These are phyloP conservation scores for Ligustrum vulgare DNA, from an alignment of 257 asterid species.

Conservation along the genomic window DNA sequence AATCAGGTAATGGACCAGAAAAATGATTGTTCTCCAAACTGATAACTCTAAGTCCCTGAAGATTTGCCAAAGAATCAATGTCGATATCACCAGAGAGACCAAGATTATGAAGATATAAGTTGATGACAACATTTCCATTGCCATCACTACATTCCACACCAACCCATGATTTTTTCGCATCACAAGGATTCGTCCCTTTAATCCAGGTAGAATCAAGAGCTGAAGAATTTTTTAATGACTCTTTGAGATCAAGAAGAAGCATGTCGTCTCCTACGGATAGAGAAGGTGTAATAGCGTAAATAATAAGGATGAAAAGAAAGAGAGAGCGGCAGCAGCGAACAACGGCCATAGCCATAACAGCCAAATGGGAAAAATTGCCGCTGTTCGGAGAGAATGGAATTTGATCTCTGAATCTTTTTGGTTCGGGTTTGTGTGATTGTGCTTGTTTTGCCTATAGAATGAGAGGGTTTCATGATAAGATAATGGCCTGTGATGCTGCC, in stretches of 20 bases:
- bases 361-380: slow-evolving; percentile 34
- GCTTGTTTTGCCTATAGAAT: no score
- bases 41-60: slow-evolving; percentile 47
- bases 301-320: slow-evolving; percentile 26
- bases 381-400: slow-evolving; percentile 43
- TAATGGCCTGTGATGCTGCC: no score
- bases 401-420: slow-evolving; percentile 21
- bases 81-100: slow-evolving; percentile 45
- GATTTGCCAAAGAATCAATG: slow-evolving; percentile 32
- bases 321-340: slow-evolving; percentile 37
- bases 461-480: no score
- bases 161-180: slow-evolving; percentile 33
- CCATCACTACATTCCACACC: slow-evolving; percentile 57
- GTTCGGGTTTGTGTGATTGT: slow-evolving; percentile 20
- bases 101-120: slow-evolving; percentile 45
- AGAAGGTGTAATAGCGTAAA: slow-evolving; percentile 1
- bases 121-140: slow-evolving; percentile 24
- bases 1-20: slow-evolving; percentile 55
- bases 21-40: slow-evolving; percentile 54
- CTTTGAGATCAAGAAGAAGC: slow-evolving; percentile 59
- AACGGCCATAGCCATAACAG: slow-evolving; percentile 38
- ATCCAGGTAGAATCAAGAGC: slow-evolving; percentile 69
- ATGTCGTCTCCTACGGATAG: slow-evolving; percentile 42
- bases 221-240: slow-evolving; percentile 37
- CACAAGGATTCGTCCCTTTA: slow-evolving; percentile 57